Conservation (phyloP, 805 yeast species). For the Saccharomyces kudriavzevii region DNA sequence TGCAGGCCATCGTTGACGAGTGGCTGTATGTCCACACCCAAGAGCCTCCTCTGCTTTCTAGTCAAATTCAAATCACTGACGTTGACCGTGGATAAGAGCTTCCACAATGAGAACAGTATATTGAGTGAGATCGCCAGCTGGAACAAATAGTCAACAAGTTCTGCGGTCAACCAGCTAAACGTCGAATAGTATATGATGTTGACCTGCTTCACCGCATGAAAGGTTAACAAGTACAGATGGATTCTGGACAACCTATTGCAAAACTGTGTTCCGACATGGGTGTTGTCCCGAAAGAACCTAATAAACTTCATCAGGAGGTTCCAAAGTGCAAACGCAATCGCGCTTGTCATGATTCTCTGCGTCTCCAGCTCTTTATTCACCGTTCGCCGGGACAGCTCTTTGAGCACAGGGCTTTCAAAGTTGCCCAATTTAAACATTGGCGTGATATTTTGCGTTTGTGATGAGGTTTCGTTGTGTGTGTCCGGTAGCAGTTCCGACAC, state of each 20-base stretch:
- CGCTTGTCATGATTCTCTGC: conserved; percentile 29
- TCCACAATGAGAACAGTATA: conserved; percentile 25
- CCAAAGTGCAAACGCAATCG: conserved; percentile 26
- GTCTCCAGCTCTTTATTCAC: conserved; percentile 37
- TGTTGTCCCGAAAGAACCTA: conserved; percentile 13
- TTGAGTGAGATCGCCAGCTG: conserved; percentile 28
- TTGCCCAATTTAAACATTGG: conserved; percentile 11
- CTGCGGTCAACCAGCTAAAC: conserved; percentile 9
- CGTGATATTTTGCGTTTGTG: background rate
- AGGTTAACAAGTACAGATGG: background rate
- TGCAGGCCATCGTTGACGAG: background rate
- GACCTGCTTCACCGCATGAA: background rate
- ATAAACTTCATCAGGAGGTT: conserved; percentile 21
- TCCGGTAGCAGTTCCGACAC: background rate
- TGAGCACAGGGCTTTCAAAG: conserved; percentile 27
- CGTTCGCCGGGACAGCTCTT: conserved; percentile 28
- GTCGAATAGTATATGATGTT: conserved; percentile 1
- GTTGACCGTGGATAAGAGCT: conserved; percentile 26
- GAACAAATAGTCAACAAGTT: conserved; percentile 19
- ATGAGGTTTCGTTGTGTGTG: background rate
- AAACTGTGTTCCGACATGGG: conserved; percentile 10
- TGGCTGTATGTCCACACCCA: conserved; percentile 24
- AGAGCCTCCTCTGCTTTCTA: conserved; percentile 28
- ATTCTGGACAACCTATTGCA: background rate
- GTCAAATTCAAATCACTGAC: conserved; percentile 29